phyloP scores from a whole-genome alignment of 202 grass and related monocot species.

The Carex sylvatica region DNA sequence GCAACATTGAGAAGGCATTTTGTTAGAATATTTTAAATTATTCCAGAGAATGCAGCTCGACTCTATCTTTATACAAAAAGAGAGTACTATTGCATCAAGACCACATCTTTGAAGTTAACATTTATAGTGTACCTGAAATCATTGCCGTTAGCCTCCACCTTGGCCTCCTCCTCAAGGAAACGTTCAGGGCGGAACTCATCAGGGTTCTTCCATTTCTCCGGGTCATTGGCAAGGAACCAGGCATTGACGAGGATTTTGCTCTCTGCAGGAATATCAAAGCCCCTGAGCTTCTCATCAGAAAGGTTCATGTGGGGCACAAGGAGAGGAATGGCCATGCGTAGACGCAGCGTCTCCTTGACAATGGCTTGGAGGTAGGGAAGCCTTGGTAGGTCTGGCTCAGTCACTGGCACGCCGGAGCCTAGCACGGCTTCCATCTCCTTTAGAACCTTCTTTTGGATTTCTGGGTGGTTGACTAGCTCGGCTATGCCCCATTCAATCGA shows the following conservation, averaged over 20 bases:
- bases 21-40: slow-evolving; percentile 11
- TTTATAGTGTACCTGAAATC: slow-evolving; percentile 47
- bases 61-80: neutral
- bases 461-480: slow-evolving; percentile 71
- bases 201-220: slow-evolving; percentile 53
- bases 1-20: slow-evolving; percentile 5
- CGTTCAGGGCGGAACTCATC: slow-evolving; percentile 72
- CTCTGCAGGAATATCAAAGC: slow-evolving; percentile 78
- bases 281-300: slow-evolving; percentile 54
- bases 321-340: slow-evolving; percentile 89
- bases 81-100: neutral
- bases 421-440: slow-evolving; percentile 48
- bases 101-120: neutral
- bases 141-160: slow-evolving; percentile 66
- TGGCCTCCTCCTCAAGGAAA: slow-evolving; percentile 71
- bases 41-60: neutral
- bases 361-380: slow-evolving; percentile 75
- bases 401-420: slow-evolving; percentile 41
- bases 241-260: slow-evolving; percentile 84
- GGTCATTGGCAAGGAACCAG: slow-evolving; percentile 81
- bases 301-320: slow-evolving; percentile 95
- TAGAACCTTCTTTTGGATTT: slow-evolving; percentile 45
- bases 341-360: slow-evolving; percentile 76
- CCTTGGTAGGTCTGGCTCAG: slow-evolving; percentile 63
- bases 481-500: slow-evolving; percentile 85